Conservation (phyloP, 306 rosid genomes). For the Trichosanthes cucumerina region DNA sequence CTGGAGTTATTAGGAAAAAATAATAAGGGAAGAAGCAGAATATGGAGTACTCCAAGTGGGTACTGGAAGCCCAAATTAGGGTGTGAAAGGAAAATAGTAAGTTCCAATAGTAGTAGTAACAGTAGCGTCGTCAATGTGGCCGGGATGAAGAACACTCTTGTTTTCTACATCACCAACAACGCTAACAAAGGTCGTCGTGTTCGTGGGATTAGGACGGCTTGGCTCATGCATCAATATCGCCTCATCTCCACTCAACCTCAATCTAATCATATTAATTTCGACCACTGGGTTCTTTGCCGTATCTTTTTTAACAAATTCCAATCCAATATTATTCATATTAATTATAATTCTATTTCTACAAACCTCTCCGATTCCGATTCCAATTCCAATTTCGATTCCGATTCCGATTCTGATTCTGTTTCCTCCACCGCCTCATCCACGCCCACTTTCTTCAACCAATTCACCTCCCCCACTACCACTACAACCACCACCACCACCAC, state of each 20-base stretch:
- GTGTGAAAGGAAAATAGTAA: slow-evolving; percentile 44
- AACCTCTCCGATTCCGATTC: too few relatives aligned
- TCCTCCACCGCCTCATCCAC: slow-evolving; percentile 1
- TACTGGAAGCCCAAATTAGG: slow-evolving; percentile 77
- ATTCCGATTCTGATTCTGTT: background rate
- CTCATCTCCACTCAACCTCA: slow-evolving; percentile 24
- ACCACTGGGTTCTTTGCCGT: background rate
- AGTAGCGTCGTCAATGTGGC: slow-evolving; percentile 12
- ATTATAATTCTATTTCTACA: background rate
- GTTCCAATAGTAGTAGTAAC: slow-evolving; percentile 9
- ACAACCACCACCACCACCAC: background rate
- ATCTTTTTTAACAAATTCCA: background rate
- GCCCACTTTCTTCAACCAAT: background rate
- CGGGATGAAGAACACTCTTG: slow-evolving; percentile 64
- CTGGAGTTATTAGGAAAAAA: background rate
- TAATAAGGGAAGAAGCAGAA: slow-evolving; percentile 32
- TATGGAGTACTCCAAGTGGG: slow-evolving; percentile 53
- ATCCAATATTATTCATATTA: too few relatives aligned
- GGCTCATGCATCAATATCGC: slow-evolving; percentile 82
- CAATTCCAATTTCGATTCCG: too few relatives aligned
- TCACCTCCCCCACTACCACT: background rate
- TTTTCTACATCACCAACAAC: slow-evolving; percentile 27
- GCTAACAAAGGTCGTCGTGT: slow-evolving; percentile 43
- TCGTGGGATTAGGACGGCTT: slow-evolving; percentile 29
- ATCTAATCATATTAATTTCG: background rate